phyloP scores from a whole-genome alignment of 1,139 yeast genomes.

The Arxiozyma slooffiae region DNA sequence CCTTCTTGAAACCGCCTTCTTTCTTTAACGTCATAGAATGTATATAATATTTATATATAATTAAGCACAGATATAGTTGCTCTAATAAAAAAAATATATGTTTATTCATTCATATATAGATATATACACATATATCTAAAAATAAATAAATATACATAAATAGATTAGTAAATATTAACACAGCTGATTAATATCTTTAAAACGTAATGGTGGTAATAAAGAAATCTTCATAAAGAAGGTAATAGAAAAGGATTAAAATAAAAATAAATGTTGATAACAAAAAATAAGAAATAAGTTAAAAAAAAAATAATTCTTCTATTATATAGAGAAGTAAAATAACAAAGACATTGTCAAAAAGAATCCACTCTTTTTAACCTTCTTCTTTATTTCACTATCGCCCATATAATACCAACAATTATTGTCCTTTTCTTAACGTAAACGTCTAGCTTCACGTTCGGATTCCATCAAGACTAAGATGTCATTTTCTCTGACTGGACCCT shows the following conservation, averaged over 20 bases:
- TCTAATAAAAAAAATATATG: neutral
- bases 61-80: neutral
- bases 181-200: neutral
- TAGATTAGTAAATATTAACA: neutral
- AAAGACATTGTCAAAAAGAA: neutral
- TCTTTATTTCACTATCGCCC: neutral
- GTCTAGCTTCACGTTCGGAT: slow-evolving; percentile 96
- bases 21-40: neutral
- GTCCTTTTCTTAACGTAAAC: slow-evolving; percentile 39
- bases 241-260: neutral
- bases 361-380: neutral
- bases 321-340: neutral
- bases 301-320: neutral
- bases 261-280: neutral
- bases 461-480: slow-evolving; percentile 99
- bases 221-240: neutral
- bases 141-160: too few relatives aligned
- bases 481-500: slow-evolving; percentile 99
- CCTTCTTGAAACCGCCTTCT: too few relatives aligned
- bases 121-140: neutral
- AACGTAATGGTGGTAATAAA: too few relatives aligned
- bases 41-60: neutral
- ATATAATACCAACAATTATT: neutral
- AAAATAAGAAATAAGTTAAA: too few relatives aligned
- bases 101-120: slow-evolving; percentile 1